A percentile compares a stretch with the other conserved stretches of the same genome.
Evolutionary conservation across 2,329 filamentous ascomycete species (phyloP).

Genomic region (Colletotrichum eleusines): DNA sequence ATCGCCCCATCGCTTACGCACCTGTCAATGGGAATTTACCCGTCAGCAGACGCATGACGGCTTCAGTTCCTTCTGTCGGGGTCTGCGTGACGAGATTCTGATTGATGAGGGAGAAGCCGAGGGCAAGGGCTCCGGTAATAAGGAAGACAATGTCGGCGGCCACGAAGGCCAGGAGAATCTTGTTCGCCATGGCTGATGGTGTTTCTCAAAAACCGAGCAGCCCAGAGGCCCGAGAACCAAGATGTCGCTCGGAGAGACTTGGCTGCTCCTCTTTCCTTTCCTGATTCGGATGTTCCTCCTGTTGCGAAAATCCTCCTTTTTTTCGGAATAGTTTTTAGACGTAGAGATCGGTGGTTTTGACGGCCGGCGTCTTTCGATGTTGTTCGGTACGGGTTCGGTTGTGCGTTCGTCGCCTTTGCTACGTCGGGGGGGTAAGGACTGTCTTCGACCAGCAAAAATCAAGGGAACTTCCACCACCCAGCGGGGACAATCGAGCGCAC

Average conservation of each 20-base stretch:
- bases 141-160: slow-evolving; percentile 64
- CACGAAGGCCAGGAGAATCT: slow-evolving; percentile 64
- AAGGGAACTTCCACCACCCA: slow-evolving; percentile 38
- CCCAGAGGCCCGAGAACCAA: slow-evolving; percentile 40
- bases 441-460: slow-evolving; percentile 41
- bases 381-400: slow-evolving; percentile 9
- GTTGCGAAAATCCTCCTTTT: slow-evolving; percentile 10
- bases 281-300: slow-evolving; percentile 21
- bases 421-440: slow-evolving; percentile 40
- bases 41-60: slow-evolving; percentile 65
- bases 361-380: slow-evolving; percentile 53
- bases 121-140: slow-evolving; percentile 64
- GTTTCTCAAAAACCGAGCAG: slow-evolving; percentile 42
- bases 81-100: slow-evolving; percentile 58
- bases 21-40: slow-evolving; percentile 65
- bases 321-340: slow-evolving; percentile 14
- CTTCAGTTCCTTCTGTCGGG: slow-evolving; percentile 60
- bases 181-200: slow-evolving; percentile 63
- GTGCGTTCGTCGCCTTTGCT: slow-evolving; percentile 22
- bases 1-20: slow-evolving; percentile 43
- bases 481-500: slow-evolving; percentile 34
- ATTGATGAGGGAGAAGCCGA: slow-evolving; percentile 68
- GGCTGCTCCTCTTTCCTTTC: slow-evolving; percentile 39
- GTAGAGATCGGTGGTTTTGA: slow-evolving; percentile 43
- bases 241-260: slow-evolving; percentile 42